A percentile compares a stretch with the other conserved stretches of the same genome.
phyloP scores from a whole-genome alignment of 2,329 filamentous ascomycete species.

The Fusarium coffeatum region DNA sequence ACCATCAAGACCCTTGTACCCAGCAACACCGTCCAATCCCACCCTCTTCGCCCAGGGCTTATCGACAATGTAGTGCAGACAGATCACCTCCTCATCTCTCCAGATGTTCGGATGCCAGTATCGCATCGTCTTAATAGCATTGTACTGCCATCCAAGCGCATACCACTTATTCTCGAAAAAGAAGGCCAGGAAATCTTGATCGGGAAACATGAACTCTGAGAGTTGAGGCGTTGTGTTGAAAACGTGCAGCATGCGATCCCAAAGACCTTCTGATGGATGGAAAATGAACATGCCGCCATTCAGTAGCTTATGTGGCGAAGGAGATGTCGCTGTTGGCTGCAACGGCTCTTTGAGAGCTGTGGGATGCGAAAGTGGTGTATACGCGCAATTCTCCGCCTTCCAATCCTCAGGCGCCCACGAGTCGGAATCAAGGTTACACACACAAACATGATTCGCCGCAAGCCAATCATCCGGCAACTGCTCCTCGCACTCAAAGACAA shows the following conservation, averaged over 20 bases:
- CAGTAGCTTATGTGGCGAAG: slow-evolving; percentile 27
- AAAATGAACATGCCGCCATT: slow-evolving; percentile 43
- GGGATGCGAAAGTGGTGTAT: slow-evolving; percentile 34
- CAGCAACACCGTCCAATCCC: slow-evolving; percentile 26
- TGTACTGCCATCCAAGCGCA: slow-evolving; percentile 41
- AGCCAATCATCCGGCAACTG: slow-evolving; percentile 37
- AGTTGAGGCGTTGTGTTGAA: slow-evolving; percentile 34
- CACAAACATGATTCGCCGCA: slow-evolving; percentile 40
- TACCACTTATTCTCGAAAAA: slow-evolving; percentile 38
- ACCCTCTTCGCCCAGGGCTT: slow-evolving; percentile 38
- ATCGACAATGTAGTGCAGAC: slow-evolving; percentile 41
- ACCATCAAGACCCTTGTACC: slow-evolving; percentile 33
- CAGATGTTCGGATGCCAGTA: slow-evolving; percentile 41
- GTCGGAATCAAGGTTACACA: slow-evolving; percentile 39
- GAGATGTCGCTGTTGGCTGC: slow-evolving; percentile 15
- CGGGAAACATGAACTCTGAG: slow-evolving; percentile 33
- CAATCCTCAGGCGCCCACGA: slow-evolving; percentile 40
- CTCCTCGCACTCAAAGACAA: slow-evolving; percentile 21
- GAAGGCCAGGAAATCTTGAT: slow-evolving; percentile 35
- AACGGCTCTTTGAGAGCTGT: slow-evolving; percentile 15
- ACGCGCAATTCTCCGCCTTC: slow-evolving; percentile 36
- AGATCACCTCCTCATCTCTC: slow-evolving; percentile 39
- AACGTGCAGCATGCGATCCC: slow-evolving; percentile 25
- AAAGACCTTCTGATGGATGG: slow-evolving; percentile 24
- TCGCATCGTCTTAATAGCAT: slow-evolving; percentile 41